Evolutionary conservation across 352 stramenopile genomes (phyloP).

Genomic region (Aphanomyces euteiches): DNA sequence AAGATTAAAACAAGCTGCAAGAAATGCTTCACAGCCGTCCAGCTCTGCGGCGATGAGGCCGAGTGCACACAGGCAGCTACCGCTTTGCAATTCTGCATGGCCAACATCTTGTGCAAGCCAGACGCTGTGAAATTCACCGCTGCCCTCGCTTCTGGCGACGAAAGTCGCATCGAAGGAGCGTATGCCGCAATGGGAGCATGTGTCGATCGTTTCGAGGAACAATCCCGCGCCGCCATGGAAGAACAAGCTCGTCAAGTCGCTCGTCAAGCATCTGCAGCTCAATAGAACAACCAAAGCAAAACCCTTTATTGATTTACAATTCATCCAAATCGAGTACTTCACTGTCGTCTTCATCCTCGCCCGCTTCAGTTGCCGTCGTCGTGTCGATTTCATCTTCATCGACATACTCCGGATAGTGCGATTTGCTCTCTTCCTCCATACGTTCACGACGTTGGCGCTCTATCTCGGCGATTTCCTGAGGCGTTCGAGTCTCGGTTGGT

Average conservation of each 20-base stretch:
- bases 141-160: slow-evolving; percentile 60
- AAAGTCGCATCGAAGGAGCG: slow-evolving; percentile 61
- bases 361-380: slow-evolving; percentile 32
- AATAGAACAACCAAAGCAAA: background rate
- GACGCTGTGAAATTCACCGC: slow-evolving; percentile 65
- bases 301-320: slow-evolving; percentile 12
- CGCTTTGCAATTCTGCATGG: slow-evolving; percentile 88
- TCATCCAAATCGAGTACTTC: slow-evolving; percentile 56
- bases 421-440: slow-evolving; percentile 34
- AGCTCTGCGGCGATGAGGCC: slow-evolving; percentile 70
- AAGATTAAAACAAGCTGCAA: slow-evolving; percentile 84
- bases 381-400: slow-evolving; percentile 48
- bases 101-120: slow-evolving; percentile 69
- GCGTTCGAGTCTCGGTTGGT: background rate
- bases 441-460: slow-evolving; percentile 34
- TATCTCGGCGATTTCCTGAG: slow-evolving; percentile 33
- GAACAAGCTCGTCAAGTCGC: slow-evolving; percentile 48
- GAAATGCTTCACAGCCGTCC: slow-evolving; percentile 70
- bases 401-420: slow-evolving; percentile 35
- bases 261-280: background rate
- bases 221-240: slow-evolving; percentile 63
- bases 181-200: slow-evolving; percentile 73
- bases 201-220: slow-evolving; percentile 78
- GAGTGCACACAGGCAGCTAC: slow-evolving; percentile 81
- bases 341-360: slow-evolving; percentile 34